phyloP scores from a whole-genome alignment of 352 stramenopile genomes.

The Globisporangium canariense region DNA sequence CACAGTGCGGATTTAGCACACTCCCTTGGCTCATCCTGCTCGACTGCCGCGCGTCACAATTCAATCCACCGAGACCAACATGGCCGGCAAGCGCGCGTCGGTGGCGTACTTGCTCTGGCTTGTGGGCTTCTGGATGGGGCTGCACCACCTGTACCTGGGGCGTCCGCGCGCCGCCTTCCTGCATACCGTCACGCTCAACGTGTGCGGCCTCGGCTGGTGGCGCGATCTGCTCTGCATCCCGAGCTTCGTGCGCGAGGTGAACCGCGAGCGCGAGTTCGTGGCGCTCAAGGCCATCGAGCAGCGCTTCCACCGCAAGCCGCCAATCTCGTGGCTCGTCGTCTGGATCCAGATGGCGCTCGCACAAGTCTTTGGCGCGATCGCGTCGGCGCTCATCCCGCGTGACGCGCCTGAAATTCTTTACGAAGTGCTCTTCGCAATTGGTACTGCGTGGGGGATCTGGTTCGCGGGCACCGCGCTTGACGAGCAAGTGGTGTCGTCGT shows the following conservation, averaged over 20 bases:
- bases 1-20: too few relatives aligned
- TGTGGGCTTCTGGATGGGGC: slow-evolving; percentile 20
- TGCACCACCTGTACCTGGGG: slow-evolving; percentile 25
- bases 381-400: slow-evolving; percentile 13
- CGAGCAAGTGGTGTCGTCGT: not conserved
- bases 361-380: slow-evolving; percentile 10
- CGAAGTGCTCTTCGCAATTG: slow-evolving; percentile 18
- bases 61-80: not conserved
- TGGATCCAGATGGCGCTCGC: slow-evolving; percentile 12
- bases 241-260: slow-evolving; percentile 17
- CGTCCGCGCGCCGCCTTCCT: slow-evolving; percentile 21
- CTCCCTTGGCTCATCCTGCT: too few relatives aligned
- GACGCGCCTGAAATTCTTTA: slow-evolving; percentile 2
- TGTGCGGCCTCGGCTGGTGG: slow-evolving; percentile 19
- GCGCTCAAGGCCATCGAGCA: slow-evolving; percentile 11
- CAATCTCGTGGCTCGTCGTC: slow-evolving; percentile 12
- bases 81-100: slow-evolving; percentile 2
- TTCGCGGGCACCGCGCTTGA: slow-evolving; percentile 18
- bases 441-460: slow-evolving; percentile 18
- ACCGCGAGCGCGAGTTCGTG: slow-evolving; percentile 17
- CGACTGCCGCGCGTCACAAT: not conserved
- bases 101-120: slow-evolving; percentile 23
- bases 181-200: slow-evolving; percentile 19
- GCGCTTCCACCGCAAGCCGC: slow-evolving; percentile 14
- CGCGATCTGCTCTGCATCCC: slow-evolving; percentile 21